Base-by-base conservation (phyloP, 805 yeast genomes). In the Vanderwaltozyma polyspora region DNA sequence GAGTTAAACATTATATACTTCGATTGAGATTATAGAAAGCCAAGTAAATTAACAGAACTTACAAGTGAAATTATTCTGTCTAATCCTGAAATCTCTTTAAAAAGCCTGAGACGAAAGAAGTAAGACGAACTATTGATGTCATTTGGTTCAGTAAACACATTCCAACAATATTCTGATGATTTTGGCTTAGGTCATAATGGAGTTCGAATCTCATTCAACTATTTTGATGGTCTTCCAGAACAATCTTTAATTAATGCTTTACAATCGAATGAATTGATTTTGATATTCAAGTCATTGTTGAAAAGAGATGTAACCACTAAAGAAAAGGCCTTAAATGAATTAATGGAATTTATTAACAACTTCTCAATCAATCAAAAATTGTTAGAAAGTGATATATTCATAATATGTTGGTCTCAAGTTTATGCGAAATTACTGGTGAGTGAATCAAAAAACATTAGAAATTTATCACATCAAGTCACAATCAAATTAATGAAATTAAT, bases 251-350 rank as follows among this genome's bases (percentile, higher is more conserved):
- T 77, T 5, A 39, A 59, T 9, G 60, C 74, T 28, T 64, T 79
- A 2, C 60, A 62, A 9, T 55, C 52, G 4, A 45, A 49, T 28
- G 52, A 52, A 14, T 31, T 80, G 36, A 69, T 70, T 28, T 62
- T 86, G 9, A 63, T 76, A n/a, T 79, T 86, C 63, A 86, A 81
- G 51, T 73, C 81, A 8, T 56, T 87, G 32, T 52, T 79, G 52
- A 87, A 86, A 56, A 73, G 80, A 49, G 94, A 86, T 48, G 70
- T 78, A 6, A 76, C 74, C n/a, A 89, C 97, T 0, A 81, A 77
- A 49, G 94, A 84, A 45, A 82, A 79, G 51, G 85, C 91, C 1
- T 61, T 85, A 18, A 51, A 44, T 5, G 93, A 81, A 28, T 51
- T 79, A 21, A 46, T 64, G 3, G 46, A 54, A 3, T 48, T 58